Conservation (phyloP, 805 yeast species). For the Sugiyamaella valdiviana region DNA sequence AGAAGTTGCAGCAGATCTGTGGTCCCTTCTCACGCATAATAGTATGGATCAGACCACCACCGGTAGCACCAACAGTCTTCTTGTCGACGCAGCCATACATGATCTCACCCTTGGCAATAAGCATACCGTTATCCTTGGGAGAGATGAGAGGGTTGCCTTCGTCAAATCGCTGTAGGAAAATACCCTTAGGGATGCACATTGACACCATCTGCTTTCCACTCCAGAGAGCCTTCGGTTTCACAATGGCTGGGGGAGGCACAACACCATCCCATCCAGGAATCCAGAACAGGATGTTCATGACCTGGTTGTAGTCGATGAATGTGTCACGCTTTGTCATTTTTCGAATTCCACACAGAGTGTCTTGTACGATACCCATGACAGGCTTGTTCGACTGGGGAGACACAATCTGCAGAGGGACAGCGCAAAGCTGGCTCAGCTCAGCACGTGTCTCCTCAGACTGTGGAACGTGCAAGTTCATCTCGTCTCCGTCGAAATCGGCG, state of each 20-base stretch:
- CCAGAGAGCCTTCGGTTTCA: conserved; percentile 96
- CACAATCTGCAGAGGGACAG: conserved; percentile 95
- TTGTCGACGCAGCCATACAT: conserved; percentile 98
- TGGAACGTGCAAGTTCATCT: conserved; percentile 98
- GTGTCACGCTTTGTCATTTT: conserved; percentile 89
- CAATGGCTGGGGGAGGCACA: conserved; percentile 88
- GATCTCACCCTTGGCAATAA: conserved; percentile 90
- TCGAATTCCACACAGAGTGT: conserved; percentile 94
- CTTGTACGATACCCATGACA: conserved; percentile 99
- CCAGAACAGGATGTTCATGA: conserved; percentile 95
- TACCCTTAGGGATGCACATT: conserved; percentile 91
- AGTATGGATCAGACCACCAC: conserved; percentile 96
- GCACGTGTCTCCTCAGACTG: conserved; percentile 98
- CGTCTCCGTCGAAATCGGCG: conserved; percentile 99
- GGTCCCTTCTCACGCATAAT: conserved; percentile 98
- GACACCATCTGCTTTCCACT: conserved; percentile 93
- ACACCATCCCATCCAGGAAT: conserved; percentile 98
- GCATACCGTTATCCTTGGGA: conserved; percentile 94
- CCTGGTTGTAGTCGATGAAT: conserved; percentile 86
- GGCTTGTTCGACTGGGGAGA: conserved; percentile 99
- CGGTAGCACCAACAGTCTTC: conserved; percentile 96
- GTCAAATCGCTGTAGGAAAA: conserved; percentile 88
- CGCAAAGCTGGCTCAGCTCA: conserved; percentile 88
- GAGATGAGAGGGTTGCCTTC: conserved; percentile 76
- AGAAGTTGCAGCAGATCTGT: conserved; percentile 76